Evolutionary conservation across 768 basidiomycete genomes (phyloP).

Genomic region (Lactarius indigo): DNA sequence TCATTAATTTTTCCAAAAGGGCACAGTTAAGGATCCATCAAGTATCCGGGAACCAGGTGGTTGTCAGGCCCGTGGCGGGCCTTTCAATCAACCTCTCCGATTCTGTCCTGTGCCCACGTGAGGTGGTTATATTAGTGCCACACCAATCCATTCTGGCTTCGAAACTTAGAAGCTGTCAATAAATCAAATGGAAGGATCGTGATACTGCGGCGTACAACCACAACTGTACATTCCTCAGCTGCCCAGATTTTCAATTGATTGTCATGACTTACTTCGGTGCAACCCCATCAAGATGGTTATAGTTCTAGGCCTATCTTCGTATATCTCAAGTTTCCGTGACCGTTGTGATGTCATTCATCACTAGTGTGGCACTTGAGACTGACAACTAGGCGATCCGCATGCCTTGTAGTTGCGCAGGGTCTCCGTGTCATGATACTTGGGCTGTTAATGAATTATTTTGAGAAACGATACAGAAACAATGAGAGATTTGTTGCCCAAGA

Average conservation of each 20-base stretch:
- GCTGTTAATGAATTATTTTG: too few species aligned
- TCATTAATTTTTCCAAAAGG: not conserved
- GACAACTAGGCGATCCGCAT: not conserved
- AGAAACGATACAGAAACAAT: too few species aligned
- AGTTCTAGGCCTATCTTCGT: too few species aligned
- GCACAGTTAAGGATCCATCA: not conserved
- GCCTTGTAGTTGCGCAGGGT: too few species aligned
- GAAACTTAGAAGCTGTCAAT: not conserved
- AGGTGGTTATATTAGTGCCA: too few species aligned
- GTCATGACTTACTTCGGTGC: not conserved
- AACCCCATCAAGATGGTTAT: not conserved
- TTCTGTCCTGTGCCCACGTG: too few species aligned
- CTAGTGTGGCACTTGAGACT: too few species aligned
- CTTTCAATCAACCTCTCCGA: not conserved
- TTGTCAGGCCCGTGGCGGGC: not conserved
- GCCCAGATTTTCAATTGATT: not conserved
- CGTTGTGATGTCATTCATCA: not conserved
- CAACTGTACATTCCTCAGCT: too few species aligned
- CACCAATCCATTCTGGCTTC: not conserved
- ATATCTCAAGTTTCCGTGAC: not conserved
- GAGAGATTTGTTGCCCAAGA: too few species aligned
- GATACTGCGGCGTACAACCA: too few species aligned
- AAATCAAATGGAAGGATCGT: too few species aligned
- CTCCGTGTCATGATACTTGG: not conserved
- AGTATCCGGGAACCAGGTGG: not conserved